Conservation (phyloP, 2,329 filamentous ascomycete genomes). For the Xylariomycetidae sp. region DNA sequence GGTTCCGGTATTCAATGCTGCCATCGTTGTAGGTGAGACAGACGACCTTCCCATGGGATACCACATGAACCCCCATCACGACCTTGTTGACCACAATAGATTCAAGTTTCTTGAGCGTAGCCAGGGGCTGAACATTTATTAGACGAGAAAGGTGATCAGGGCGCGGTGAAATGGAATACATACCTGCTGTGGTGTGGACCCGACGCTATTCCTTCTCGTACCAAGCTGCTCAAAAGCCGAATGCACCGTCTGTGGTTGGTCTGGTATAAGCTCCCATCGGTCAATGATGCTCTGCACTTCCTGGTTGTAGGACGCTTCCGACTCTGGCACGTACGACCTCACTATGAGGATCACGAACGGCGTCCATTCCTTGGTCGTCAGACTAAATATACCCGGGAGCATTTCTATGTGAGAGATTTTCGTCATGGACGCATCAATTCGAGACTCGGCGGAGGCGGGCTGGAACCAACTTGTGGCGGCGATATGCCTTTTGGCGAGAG, state of each 20-base stretch:
- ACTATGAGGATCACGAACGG: slow-evolving; percentile 67
- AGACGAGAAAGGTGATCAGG: slow-evolving; percentile 10
- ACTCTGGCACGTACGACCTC: slow-evolving; percentile 57
- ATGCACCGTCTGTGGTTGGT: slow-evolving; percentile 63
- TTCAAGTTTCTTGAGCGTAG: slow-evolving; percentile 57
- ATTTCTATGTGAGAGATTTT: slow-evolving; percentile 73
- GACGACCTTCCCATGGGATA: slow-evolving; percentile 67
- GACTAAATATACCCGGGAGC: slow-evolving; percentile 61
- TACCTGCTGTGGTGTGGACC: slow-evolving; percentile 16
- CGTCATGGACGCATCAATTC: slow-evolving; percentile 47
- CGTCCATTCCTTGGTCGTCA: slow-evolving; percentile 47
- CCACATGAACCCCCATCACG: slow-evolving; percentile 61
- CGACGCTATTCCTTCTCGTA: slow-evolving; percentile 51
- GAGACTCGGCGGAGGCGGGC: slow-evolving; percentile 37
- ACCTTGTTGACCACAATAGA: slow-evolving; percentile 67
- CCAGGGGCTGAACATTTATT: slow-evolving; percentile 14
- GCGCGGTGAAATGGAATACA: not conserved
- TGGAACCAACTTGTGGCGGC: slow-evolving; percentile 55
- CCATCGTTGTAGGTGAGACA: slow-evolving; percentile 76
- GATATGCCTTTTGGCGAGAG: slow-evolving; percentile 51
- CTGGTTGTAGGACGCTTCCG: slow-evolving; percentile 54
- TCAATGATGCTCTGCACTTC: slow-evolving; percentile 71
- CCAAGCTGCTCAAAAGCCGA: slow-evolving; percentile 73
- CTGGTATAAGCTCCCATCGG: slow-evolving; percentile 73
- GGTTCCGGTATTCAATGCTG: slow-evolving; percentile 73